These are phyloP conservation scores for Scutellaria minor DNA, from an alignment of 257 asterid species.

Conservation along the genomic window DNA sequence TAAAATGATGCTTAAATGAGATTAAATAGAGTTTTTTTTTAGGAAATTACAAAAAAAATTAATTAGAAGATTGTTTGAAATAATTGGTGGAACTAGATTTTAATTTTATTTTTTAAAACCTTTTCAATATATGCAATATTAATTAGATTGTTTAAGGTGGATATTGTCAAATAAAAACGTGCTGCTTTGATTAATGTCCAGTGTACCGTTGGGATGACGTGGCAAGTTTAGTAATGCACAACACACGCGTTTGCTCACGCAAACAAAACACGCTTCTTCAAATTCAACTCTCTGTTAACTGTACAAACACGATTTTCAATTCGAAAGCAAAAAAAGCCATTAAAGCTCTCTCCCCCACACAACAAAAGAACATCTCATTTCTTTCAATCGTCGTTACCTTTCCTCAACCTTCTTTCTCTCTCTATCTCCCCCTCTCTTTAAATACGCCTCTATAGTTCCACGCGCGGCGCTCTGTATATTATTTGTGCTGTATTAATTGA, in stretches of 20 bases:
- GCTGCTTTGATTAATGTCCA: constrained; percentile 24
- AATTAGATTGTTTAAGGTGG: background rate
- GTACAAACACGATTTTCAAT: constrained; percentile 26
- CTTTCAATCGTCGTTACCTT: constrained; percentile 45
- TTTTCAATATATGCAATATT: too few relatives aligned
- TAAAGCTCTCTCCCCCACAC: constrained; percentile 10
- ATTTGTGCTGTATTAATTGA: constrained; percentile 1
- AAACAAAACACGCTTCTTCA: constrained; percentile 31
- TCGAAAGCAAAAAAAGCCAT: constrained; percentile 30
- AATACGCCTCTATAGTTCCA: background rate
- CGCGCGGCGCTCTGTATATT: constrained; percentile 17
- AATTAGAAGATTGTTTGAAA: background rate
- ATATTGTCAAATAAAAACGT: constrained; percentile 37
- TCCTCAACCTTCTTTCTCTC: constrained; percentile 36
- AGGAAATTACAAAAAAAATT: background rate
- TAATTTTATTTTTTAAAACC: background rate
- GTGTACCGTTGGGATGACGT: constrained; percentile 42
- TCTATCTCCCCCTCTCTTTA: constrained; percentile 4
- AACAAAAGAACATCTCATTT: constrained; percentile 25
- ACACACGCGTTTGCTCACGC: constrained; percentile 36
- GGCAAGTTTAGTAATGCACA: constrained; percentile 17
- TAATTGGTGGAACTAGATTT: background rate
- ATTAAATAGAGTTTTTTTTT: too few relatives aligned
- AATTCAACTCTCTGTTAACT: background rate
- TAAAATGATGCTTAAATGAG: too few relatives aligned